phyloP scores from a whole-genome alignment of 2,329 filamentous ascomycete genomes.

The Leptoxyphium fumago region DNA sequence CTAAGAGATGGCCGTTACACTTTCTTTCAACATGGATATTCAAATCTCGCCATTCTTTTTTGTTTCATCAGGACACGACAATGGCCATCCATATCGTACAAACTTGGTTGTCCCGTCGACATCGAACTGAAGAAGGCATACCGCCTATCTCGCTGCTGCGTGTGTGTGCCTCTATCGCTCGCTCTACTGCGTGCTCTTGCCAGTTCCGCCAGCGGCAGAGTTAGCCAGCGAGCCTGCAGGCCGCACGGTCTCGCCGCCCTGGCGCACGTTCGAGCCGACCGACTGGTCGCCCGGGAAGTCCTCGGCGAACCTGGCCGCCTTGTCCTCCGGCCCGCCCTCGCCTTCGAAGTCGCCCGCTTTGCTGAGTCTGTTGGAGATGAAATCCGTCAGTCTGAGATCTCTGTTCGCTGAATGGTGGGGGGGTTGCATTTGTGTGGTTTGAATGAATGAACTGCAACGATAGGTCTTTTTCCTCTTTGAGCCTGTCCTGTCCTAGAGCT shows the following conservation, averaged over 20 bases:
- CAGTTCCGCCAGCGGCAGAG: slow-evolving; percentile 5
- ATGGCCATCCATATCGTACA: too few relatives aligned
- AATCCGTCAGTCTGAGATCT: neutral
- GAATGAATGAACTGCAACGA: too few relatives aligned
- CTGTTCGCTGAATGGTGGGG: neutral
- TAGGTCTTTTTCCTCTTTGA: too few relatives aligned
- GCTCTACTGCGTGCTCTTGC: slow-evolving; percentile 3
- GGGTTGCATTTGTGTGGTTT: neutral
- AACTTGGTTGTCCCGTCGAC: too few relatives aligned
- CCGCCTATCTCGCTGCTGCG: too few relatives aligned
- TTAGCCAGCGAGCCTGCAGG: slow-evolving; percentile 4
- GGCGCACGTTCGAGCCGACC: slow-evolving; percentile 26
- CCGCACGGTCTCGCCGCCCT: slow-evolving; percentile 16
- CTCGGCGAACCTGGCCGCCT: slow-evolving; percentile 23
- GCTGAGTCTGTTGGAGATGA: slow-evolving; percentile 18
- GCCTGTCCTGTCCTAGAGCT: too few relatives aligned
- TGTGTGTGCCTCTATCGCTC: too few relatives aligned
- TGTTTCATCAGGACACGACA: too few relatives aligned
- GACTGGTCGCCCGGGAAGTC: slow-evolving; percentile 26
- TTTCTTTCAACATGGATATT: too few relatives aligned
- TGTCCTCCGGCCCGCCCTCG: slow-evolving; percentile 32
- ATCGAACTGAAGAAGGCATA: too few relatives aligned
- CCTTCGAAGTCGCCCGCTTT: slow-evolving; percentile 37
- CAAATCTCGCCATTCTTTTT: too few relatives aligned
- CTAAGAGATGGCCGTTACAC: too few relatives aligned